Base-by-base conservation (phyloP, 2,329 filamentous ascomycete genomes). In the Colletotrichum euphorbiae region DNA sequence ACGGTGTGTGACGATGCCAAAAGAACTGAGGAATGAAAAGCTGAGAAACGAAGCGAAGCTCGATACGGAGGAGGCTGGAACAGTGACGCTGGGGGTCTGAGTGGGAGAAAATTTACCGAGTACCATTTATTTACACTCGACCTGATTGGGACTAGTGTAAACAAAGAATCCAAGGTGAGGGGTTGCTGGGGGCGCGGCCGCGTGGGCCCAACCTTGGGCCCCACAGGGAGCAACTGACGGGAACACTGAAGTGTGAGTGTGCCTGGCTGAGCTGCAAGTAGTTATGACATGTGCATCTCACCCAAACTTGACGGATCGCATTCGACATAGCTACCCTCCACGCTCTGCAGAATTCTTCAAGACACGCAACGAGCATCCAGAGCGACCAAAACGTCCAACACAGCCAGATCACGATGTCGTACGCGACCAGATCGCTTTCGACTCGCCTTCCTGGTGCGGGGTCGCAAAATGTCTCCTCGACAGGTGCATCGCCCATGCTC, bases 381-480 rank as follows among this genome's bases (percentile, higher is more conserved):
- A 60, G 9, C 31, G 24, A 31, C 21, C 19, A 17, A 45, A 13
- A 9, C 28, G 19, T 8, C 21, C 5, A 6, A 13, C 15, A 19
- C 11, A 43, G 42, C 38, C 58, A 17, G n/a, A 31, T 13, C 58
- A 71, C 67, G 58, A 90, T 89, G 87, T 87, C 86, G 19, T 87
- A 85, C 73, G 84, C 84, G 57, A 85, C 84, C 62, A 81, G 86
- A 70, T 82, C 85, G 2, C 79, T 92, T 17, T 86, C 90, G 3
- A 88, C 89, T 28, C 90, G 94, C 74, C 81, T 92, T 74, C 90
- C 91, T 65, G 87, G 89, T 73, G 82, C 87, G 40, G 89, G 88
- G 73, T 78, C 80, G 51, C 81, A 83, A 2, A 79, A 82, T 24
- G 75, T 74, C 65, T 79, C 82, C 4, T 81, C 83, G 58, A 77